Evolutionary conservation across 1,139 yeast species (phyloP).

Genomic region (Candida gigantensis): DNA sequence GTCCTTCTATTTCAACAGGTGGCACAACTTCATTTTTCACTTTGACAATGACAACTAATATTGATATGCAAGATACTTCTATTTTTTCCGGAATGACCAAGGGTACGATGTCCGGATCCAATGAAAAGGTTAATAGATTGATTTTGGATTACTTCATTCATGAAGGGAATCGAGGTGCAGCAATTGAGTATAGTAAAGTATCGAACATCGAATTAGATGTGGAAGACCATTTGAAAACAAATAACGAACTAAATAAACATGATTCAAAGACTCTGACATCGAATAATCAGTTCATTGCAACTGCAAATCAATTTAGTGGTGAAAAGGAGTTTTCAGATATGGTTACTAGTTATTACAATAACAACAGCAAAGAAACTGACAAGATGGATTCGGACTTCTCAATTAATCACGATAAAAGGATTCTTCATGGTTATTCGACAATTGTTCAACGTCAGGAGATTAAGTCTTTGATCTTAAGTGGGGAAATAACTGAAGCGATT

Average conservation of each 20-base stretch:
- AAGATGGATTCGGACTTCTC: conserved; percentile 1
- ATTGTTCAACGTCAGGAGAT: conserved; percentile 51
- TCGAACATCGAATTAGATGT: conserved; percentile 20
- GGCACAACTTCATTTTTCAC: too few species aligned
- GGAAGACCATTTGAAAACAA: conserved; percentile 13
- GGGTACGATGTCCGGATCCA: too few species aligned
- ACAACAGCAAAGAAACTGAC: conserved; percentile 1
- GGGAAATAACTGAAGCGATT: conserved; percentile 51
- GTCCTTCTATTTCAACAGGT: too few species aligned
- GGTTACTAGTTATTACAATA: conserved; percentile 19
- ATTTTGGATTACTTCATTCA: conserved; percentile 57
- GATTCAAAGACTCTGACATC: conserved; percentile 9
- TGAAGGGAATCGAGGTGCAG: conserved; percentile 60
- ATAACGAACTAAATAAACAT: conserved; percentile 1
- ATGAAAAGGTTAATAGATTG: conserved; percentile 43
- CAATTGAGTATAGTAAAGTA: conserved; percentile 50
- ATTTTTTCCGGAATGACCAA: too few species aligned
- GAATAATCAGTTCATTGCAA: conserved; percentile 13
- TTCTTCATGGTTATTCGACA: conserved; percentile 44
- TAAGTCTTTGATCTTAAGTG: conserved; percentile 49
- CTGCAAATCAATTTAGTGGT: conserved; percentile 13
- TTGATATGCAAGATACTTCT: too few species aligned
- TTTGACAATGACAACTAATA: too few species aligned
- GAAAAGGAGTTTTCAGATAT: conserved; percentile 20
- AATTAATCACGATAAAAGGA: conserved; percentile 12